Evolutionary conservation across 2,329 filamentous ascomycete genomes (phyloP).

Genomic region (Apiospora kogelbergensis): DNA sequence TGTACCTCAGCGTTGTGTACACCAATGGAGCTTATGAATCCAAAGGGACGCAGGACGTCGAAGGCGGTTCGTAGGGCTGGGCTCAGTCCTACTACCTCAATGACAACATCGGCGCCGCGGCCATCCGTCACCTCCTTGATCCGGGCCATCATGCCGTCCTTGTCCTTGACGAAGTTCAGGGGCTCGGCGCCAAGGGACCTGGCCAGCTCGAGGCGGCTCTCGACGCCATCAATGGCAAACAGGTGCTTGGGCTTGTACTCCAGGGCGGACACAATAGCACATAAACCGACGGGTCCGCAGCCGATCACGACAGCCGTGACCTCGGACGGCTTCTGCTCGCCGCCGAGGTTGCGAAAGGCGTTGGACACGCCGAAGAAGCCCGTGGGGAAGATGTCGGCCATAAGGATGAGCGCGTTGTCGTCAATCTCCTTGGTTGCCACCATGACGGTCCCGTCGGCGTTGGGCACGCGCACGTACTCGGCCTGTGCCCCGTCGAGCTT

Average conservation of each 20-base stretch:
- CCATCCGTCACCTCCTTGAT: slow-evolving; percentile 76
- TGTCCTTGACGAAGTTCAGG: slow-evolving; percentile 72
- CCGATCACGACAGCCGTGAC: slow-evolving; percentile 78
- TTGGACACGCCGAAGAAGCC: slow-evolving; percentile 83
- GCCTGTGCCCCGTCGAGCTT: slow-evolving; percentile 77
- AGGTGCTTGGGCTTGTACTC: slow-evolving; percentile 73
- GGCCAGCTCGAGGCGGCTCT: slow-evolving; percentile 72
- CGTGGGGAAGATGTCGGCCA: slow-evolving; percentile 91
- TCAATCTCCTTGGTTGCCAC: slow-evolving; percentile 70
- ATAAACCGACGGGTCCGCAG: slow-evolving; percentile 83
- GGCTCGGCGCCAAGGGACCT: slow-evolving; percentile 75
- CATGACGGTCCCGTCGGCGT: slow-evolving; percentile 78
- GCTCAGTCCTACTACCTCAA: slow-evolving; percentile 74
- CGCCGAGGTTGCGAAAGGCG: slow-evolving; percentile 65
- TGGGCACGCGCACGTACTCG: slow-evolving; percentile 77
- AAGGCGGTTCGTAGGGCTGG: slow-evolving; percentile 70
- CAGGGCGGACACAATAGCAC: slow-evolving; percentile 76
- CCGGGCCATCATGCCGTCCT: slow-evolving; percentile 63
- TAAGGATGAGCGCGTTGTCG: slow-evolving; percentile 75
- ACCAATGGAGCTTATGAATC: slow-evolving; percentile 72
- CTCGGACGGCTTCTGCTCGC: slow-evolving; percentile 56
- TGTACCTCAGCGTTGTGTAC: slow-evolving; percentile 72
- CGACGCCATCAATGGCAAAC: slow-evolving; percentile 77
- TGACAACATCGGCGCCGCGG: slow-evolving; percentile 80
- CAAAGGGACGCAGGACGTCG: slow-evolving; percentile 71